A percentile compares a stretch with the other conserved stretches of the same genome.
These are phyloP conservation scores for Lenwebbia sp. DNA, from an alignment of 345 rosid species.

Conservation along the genomic window DNA sequence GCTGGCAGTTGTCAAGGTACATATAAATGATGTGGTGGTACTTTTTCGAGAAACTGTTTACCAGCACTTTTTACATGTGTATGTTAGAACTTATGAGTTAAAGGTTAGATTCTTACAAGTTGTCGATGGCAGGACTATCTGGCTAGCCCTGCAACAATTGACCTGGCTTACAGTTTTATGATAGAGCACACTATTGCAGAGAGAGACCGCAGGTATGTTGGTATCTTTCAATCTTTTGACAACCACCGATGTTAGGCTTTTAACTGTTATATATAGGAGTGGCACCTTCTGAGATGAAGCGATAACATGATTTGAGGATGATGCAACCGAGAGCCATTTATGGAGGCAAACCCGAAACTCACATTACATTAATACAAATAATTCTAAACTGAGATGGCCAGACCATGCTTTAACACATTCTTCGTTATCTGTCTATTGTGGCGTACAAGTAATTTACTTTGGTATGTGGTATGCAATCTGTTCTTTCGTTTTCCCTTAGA, in stretches of 20 bases:
- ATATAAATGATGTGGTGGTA: not conserved
- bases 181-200: constrained; percentile 91
- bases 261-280: not conserved
- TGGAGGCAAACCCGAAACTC: not conserved
- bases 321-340: not conserved
- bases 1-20: not conserved
- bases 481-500: not conserved
- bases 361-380: not conserved
- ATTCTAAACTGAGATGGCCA: not conserved
- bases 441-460: not conserved
- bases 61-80: not conserved
- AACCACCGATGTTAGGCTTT: not conserved
- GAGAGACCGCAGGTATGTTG: constrained; percentile 91
- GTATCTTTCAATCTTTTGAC: not conserved
- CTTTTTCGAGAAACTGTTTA: not conserved
- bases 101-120: not conserved
- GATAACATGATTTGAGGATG: not conserved
- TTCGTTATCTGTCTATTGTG: not conserved
- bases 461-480: not conserved
- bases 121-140: constrained; percentile 70
- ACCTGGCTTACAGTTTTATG: constrained; percentile 72
- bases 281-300: not conserved
- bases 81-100: not conserved
- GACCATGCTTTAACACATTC: not conserved
- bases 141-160: constrained; percentile 66